A percentile compares a stretch with the other conserved stretches of the same genome.
phyloP scores from a whole-genome alignment of 2,329 filamentous ascomycete genomes.

The Chlorencoelia australis region DNA sequence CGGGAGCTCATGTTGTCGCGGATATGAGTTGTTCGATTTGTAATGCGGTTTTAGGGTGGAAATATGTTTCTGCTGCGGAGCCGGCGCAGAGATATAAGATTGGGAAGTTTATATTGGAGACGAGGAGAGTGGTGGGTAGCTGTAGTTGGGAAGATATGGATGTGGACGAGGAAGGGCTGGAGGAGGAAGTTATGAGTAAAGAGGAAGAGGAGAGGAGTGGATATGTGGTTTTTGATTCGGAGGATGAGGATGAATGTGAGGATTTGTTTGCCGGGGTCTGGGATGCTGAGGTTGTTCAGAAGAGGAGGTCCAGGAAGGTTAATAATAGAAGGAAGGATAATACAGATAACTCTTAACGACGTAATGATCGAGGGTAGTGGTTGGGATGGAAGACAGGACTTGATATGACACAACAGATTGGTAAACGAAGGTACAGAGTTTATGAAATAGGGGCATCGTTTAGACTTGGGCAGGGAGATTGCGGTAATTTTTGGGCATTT shows the following conservation, averaged over 20 bases:
- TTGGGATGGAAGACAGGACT: no score
- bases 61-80: conserved; percentile 55
- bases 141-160: conserved; percentile 31
- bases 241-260: conserved; percentile 57
- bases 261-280: conserved; percentile 54
- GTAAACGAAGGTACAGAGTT: no score
- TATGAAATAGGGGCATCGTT: no score
- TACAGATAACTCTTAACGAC: no score
- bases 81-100: conserved; percentile 54
- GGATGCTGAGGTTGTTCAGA: conserved; percentile 37
- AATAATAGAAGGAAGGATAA: conserved; percentile 5
- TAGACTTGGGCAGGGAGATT: no score
- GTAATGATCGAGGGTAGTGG: no score
- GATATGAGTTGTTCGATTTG: conserved; percentile 52
- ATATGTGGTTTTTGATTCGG: conserved; percentile 34
- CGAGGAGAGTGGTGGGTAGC: conserved; percentile 41
- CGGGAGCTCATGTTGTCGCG: conserved; percentile 53
- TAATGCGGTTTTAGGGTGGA: conserved; percentile 51
- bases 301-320: conserved; percentile 20
- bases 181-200: conserved; percentile 12
- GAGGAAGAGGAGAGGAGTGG: conserved; percentile 41
- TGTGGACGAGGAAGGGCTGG: conserved; percentile 29
- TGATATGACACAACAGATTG: no score
- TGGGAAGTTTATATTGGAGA: conserved; percentile 59
- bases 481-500: no score